Conservation (phyloP, 768 basidiomycete species). For the Pisolithus tinctorius region DNA sequence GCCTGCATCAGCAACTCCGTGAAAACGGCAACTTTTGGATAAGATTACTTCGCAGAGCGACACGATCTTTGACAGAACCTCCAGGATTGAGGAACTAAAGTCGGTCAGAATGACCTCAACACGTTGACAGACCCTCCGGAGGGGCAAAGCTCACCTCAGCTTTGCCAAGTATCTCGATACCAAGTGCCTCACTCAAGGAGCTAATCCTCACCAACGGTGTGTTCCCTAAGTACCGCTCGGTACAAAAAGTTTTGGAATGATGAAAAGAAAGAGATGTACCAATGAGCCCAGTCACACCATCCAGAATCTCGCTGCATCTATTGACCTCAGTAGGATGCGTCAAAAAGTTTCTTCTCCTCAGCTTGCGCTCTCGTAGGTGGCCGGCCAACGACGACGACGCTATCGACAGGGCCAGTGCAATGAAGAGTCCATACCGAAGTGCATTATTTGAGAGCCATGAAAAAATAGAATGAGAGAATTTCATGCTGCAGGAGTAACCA, state of each 20-base stretch:
- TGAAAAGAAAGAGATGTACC: constrained; percentile 41
- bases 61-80: constrained; percentile 96
- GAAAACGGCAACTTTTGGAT: not conserved
- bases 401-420: no score
- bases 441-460: no score
- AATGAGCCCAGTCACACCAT: constrained; percentile 79
- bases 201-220: constrained; percentile 90
- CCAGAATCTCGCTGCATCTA: constrained; percentile 69
- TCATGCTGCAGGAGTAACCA: no score
- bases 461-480: no score
- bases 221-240: constrained; percentile 53
- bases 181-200: constrained; percentile 83
- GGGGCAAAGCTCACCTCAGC: constrained; percentile 58
- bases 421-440: no score
- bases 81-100: constrained; percentile 90
- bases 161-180: constrained; percentile 93
- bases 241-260: not conserved
- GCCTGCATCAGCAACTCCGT: not conserved
- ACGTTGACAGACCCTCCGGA: not conserved
- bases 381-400: no score
- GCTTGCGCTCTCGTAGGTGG: constrained; percentile 46
- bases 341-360: constrained; percentile 27
- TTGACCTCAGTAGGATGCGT: constrained; percentile 57
- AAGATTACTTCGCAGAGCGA: constrained; percentile 78
- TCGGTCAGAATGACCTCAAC: not conserved